These are phyloP conservation scores for Hemileccinum rubropunctum DNA, from an alignment of 768 basidiomycete species.

Conservation along the genomic window DNA sequence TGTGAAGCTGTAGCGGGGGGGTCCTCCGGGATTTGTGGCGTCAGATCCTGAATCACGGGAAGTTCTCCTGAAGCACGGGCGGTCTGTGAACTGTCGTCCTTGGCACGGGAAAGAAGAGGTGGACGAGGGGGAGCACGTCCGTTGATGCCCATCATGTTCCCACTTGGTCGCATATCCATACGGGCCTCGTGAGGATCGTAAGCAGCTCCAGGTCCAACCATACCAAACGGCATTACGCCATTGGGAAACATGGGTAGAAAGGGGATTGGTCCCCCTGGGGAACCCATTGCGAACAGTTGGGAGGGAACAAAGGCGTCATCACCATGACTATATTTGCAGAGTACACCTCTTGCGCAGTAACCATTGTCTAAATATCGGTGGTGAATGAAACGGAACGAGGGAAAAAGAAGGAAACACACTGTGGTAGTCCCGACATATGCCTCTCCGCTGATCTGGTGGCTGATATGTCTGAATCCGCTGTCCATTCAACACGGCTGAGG, in stretches of 20 bases:
- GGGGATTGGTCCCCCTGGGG: constrained; percentile 45
- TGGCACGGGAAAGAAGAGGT: constrained; percentile 53
- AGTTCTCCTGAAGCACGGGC: constrained; percentile 62
- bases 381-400: constrained; percentile 8
- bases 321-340: constrained; percentile 92
- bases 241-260: constrained; percentile 70
- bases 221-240: constrained; percentile 54
- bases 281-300: constrained; percentile 58
- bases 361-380: constrained; percentile 64
- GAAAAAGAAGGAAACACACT: constrained; percentile 51
- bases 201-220: constrained; percentile 43
- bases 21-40: constrained; percentile 47
- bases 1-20: constrained; percentile 24
- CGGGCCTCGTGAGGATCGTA: constrained; percentile 80
- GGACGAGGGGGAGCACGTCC: constrained; percentile 48
- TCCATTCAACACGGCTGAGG: constrained; percentile 32
- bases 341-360: constrained; percentile 83
- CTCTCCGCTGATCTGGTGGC: constrained; percentile 70
- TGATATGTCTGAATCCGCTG: constrained; percentile 60
- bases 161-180: constrained; percentile 74
- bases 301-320: constrained; percentile 81
- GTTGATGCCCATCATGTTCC: constrained; percentile 27
- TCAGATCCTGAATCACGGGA: constrained; percentile 82
- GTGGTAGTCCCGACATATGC: constrained; percentile 89
- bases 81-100: constrained; percentile 48